phyloP scores from a whole-genome alignment of 2,329 filamentous ascomycete genomes.

The Colletotrichum neosansevieriae region DNA sequence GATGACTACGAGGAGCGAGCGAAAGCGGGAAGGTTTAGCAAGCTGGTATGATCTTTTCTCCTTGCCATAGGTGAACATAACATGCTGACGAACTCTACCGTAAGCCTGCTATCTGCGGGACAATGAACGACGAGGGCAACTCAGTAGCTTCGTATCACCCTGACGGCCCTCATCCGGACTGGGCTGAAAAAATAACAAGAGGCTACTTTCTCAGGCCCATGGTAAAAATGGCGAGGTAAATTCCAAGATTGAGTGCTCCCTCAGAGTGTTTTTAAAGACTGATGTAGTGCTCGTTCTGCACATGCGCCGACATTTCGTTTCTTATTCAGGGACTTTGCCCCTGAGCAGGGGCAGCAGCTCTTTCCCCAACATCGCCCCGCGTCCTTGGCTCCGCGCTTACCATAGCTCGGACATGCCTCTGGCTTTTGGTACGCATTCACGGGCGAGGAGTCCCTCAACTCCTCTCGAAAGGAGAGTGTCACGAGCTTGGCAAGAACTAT shows the following conservation, averaged over 20 bases:
- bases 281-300: background rate
- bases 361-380: background rate
- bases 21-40: background rate
- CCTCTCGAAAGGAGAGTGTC: background rate
- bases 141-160: background rate
- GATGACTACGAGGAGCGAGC: background rate
- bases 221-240: background rate
- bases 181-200: background rate
- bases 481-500: constrained; percentile 5
- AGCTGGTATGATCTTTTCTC: background rate
- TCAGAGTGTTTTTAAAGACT: background rate
- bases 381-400: background rate
- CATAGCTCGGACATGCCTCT: background rate
- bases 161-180: background rate
- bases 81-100: too few species aligned
- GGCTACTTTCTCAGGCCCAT: background rate
- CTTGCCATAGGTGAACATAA: too few species aligned
- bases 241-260: accelerated
- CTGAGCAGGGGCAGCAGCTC: background rate
- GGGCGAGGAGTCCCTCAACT: background rate
- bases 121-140: background rate
- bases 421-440: background rate
- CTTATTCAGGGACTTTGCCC: constrained; percentile 5
- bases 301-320: background rate
- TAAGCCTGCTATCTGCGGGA: background rate